Base-by-base conservation (phyloP, 2,329 filamentous ascomycete genomes). In the Penicillium glabrum region DNA sequence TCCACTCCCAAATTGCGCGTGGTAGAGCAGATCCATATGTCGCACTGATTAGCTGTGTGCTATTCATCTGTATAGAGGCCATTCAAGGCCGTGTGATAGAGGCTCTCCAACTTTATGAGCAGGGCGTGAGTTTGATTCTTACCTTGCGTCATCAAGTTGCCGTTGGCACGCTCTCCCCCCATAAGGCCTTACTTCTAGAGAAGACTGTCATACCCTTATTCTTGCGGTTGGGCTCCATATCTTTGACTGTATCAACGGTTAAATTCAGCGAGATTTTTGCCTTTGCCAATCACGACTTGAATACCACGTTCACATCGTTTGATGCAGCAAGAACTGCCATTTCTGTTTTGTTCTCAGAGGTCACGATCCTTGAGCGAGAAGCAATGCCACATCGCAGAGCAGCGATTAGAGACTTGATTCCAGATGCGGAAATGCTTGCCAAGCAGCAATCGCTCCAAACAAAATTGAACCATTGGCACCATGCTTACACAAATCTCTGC, bases 1-100 rank as follows among this genome's bases (percentile, higher is more conserved):
- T 73, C 31, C 66, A 62, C 9, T 59, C 53, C 16, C 60, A 66
- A 19, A 69, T 73, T 21, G 60, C 63, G 33, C 56, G 60, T 13
- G 65, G 66, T 1, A 53, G 23, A 1, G 52, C 63, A 24, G 64
- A 71, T 33, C 59, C 60, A 8, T 68, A 69, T 19, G 56, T 71
- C 37, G 67, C 67, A 11, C 56, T 73, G 24, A 63, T 73, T 11
- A 73, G 57, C 21, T 73, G 69, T 39, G 59, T 70, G 0, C 53
- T 73, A 5, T 73, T 69, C n/a, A 72, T 72, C 19, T 73, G 71
- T 56, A 69, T 73, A 14, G 71, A 73, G 46, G 58, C 58, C 0
- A 53, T 72, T 1, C 61, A 69, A 33, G 70, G 67, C 2, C 60
- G 56, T 16, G 48, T 66, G 21, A 59, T 61, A 6, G 64, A 71